Percentiles rank a stretch among this genome's conserved stretches.
These are phyloP conservation scores for Wickerhamiella kurtzmanii DNA, from an alignment of 805 yeast species.

Conservation along the genomic window DNA sequence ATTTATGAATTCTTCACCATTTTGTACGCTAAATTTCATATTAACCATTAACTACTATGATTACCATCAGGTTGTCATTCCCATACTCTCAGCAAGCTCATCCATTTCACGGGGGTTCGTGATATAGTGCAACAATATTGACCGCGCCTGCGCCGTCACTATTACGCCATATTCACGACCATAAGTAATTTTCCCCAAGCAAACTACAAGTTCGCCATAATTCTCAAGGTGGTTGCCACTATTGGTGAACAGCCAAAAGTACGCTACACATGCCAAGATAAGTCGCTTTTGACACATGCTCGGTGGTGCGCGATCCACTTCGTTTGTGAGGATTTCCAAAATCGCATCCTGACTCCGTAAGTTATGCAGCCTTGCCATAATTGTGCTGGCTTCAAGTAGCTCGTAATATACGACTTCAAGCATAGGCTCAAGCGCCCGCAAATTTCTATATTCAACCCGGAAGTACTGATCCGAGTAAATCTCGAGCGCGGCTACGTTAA, in stretches of 20 bases:
- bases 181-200: constrained; percentile 1
- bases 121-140: constrained; percentile 1
- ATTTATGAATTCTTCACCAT: no score
- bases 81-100: constrained; percentile 1
- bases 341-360: background rate
- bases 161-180: background rate
- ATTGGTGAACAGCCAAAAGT: constrained; percentile 1
- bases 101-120: constrained; percentile 4
- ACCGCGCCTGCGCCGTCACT: background rate
- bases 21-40: background rate
- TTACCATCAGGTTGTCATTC: background rate
- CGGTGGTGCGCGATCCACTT: constrained; percentile 1
- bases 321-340: background rate
- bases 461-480: background rate
- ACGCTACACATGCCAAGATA: constrained; percentile 3
- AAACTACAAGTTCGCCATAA: constrained; percentile 2
- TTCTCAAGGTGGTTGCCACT: background rate
- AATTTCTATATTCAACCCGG: background rate
- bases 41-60: background rate
- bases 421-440: background rate
- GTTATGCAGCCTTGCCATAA: background rate
- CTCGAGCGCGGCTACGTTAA: constrained; percentile 5
- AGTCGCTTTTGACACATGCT: background rate
- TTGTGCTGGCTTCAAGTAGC: background rate
- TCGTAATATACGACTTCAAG: background rate